These are phyloP conservation scores for Pythium aquatile DNA, from an alignment of 352 stramenopile species.

Conservation along the genomic window DNA sequence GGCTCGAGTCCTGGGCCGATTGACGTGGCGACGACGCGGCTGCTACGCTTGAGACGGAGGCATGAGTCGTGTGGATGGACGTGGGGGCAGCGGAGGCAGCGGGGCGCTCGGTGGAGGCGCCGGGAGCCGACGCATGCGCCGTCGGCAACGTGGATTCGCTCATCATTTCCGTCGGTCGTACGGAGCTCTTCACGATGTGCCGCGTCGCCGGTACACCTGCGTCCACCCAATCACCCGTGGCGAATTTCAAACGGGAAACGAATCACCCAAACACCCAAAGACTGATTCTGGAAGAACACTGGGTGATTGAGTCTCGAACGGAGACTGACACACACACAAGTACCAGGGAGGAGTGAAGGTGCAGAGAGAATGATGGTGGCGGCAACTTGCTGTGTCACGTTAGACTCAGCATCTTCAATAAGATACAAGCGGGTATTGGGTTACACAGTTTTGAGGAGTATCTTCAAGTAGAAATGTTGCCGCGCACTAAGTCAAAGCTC, in stretches of 20 bases:
- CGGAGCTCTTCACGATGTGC: constrained; percentile 24
- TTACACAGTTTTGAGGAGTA: neutral
- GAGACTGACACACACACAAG: too few relatives aligned
- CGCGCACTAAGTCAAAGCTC: constrained; percentile 8
- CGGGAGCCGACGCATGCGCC: constrained; percentile 2
- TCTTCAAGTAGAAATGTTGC: constrained; percentile 10
- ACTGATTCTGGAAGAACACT: neutral
- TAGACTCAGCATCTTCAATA: constrained; percentile 16
- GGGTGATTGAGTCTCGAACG: neutral
- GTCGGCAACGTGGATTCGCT: constrained; percentile 10
- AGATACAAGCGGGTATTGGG: constrained; percentile 10
- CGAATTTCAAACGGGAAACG: constrained; percentile 1
- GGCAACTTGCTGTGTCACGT: constrained; percentile 52
- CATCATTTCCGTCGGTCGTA: constrained; percentile 16
- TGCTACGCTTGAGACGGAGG: neutral
- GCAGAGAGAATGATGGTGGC: constrained; percentile 50
- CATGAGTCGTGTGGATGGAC: neutral
- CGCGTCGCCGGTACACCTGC: constrained; percentile 26
- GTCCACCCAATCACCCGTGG: constrained; percentile 12
- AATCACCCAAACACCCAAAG: constrained; percentile 8
- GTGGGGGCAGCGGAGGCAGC: neutral
- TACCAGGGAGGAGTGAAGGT: constrained; percentile 34
- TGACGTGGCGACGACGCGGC: neutral
- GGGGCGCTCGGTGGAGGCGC: neutral
- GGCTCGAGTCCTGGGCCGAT: neutral